These are phyloP conservation scores for Malus hybrid DNA, from an alignment of 331 rosid genomes.

Conservation along the genomic window DNA sequence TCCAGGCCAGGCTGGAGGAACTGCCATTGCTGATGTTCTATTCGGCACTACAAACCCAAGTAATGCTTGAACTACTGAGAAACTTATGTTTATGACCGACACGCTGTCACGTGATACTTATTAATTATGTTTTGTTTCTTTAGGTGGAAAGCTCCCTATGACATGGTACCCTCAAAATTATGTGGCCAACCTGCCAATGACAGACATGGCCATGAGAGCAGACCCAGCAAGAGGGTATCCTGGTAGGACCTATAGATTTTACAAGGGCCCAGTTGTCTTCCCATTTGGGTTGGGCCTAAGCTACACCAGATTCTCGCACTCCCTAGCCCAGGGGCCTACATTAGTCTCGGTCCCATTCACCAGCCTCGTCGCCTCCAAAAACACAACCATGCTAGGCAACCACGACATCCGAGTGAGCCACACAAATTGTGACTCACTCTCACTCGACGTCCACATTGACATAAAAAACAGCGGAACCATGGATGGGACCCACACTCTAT, in stretches of 20 bases:
- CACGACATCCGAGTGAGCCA: slow-evolving; percentile 41
- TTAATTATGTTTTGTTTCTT: background rate
- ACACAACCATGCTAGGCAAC: slow-evolving; percentile 27
- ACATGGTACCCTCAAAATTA: slow-evolving; percentile 88
- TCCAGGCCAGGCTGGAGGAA: slow-evolving; percentile 96
- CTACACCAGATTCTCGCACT: slow-evolving; percentile 51
- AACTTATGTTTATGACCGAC: too few species aligned
- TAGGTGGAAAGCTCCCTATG: slow-evolving; percentile 81
- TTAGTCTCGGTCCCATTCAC: slow-evolving; percentile 25
- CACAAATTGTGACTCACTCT: slow-evolving; percentile 31
- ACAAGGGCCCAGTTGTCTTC: slow-evolving; percentile 80
- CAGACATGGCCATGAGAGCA: slow-evolving; percentile 71
- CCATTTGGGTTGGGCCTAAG: slow-evolving; percentile 79
- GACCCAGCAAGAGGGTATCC: slow-evolving; percentile 66
- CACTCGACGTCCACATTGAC: slow-evolving; percentile 36
- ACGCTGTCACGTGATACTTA: background rate
- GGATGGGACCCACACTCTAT: slow-evolving; percentile 75
- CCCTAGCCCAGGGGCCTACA: slow-evolving; percentile 39
- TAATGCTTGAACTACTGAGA: background rate
- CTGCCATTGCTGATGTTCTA: slow-evolving; percentile 82
- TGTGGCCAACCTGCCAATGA: slow-evolving; percentile 63
- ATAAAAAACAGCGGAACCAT: slow-evolving; percentile 51
- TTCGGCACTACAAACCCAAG: slow-evolving; percentile 79
- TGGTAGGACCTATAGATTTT: slow-evolving; percentile 84
- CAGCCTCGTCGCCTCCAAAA: slow-evolving; percentile 9